phyloP scores from a whole-genome alignment of 2,329 filamentous ascomycete genomes.

The Talaromyces sp. region DNA sequence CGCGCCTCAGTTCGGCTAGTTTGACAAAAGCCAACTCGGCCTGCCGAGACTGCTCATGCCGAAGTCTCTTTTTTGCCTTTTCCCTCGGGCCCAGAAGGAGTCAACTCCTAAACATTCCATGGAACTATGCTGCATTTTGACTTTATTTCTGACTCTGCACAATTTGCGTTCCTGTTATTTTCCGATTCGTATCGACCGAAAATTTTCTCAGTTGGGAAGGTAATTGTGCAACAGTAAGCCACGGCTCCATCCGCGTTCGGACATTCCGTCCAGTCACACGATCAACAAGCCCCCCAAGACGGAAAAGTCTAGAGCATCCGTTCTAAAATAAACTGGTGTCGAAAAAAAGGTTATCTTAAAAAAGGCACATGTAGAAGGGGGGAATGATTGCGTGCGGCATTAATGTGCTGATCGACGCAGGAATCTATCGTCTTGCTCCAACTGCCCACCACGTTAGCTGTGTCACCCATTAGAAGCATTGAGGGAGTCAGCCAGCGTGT shows the following conservation, averaged over 20 bases:
- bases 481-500: not conserved
- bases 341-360: not conserved
- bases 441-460: not conserved
- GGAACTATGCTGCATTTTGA: not conserved
- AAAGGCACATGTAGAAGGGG: not conserved
- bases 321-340: not conserved
- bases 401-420: not conserved
- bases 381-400: constrained; percentile 4
- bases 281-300: constrained; percentile 13
- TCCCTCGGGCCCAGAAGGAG: not conserved
- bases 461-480: not conserved
- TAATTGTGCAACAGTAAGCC: not conserved
- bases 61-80: not conserved
- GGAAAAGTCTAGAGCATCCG: not conserved
- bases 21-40: not conserved
- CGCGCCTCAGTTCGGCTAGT: not conserved
- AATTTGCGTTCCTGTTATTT: not conserved
- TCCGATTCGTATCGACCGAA: not conserved
- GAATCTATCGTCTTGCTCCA: not conserved
- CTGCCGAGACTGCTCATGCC: constrained; percentile 5
- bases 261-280: constrained; percentile 14
- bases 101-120: not conserved
- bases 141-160: not conserved
- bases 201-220: not conserved
- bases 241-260: constrained; percentile 6